Base-by-base conservation (phyloP, 2,329 filamentous ascomycete species). In the Hymenoscyphus fructigenus region DNA sequence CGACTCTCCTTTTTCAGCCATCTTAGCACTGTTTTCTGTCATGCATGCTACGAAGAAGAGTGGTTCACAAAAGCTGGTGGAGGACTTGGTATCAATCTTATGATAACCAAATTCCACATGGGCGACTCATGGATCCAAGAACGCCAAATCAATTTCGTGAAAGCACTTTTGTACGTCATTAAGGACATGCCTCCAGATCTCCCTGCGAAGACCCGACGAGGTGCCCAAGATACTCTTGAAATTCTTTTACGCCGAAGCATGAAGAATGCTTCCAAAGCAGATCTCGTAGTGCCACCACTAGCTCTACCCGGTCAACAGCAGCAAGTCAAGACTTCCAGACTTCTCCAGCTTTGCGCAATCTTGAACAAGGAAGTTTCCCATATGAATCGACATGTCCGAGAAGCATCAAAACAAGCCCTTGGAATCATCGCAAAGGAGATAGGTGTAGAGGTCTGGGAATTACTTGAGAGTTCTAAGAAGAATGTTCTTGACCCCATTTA, bases 11-110 rank as follows among this genome's bases (percentile, higher is more conserved):
- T 99, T 78, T 99, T 99, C 79, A 85, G 84, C 65, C 89, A 94
- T 72, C 82, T 99, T 5, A 89, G 90, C 47, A 90, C 88, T 66
- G 89, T 88, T 0, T 97, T 98, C 76, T 95, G 92, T 71, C 95
- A 99, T 76, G 93, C 92, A 69, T 99, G 95, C 76, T 93, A 97
- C 72, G 93, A 95, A 72, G 94, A 99, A 76, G 95, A 99, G 73
- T 99, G 96, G 95, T 99, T 97, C 75, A 93, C 93, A 61, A 99
- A 99, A 78, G 91, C 93, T 44, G 95, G 94, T 59, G 95, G 95
- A 47, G 93, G 91, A 62, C 80, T 94, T 23, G 96, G 96, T 63
- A 97, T 99, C 72, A 90, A 91, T 73, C 89, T 96, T 64, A 81
- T 99, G 65, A 88, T 94, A 36, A 94, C 91, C 1, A 90, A 94